Base-by-base conservation (phyloP, 306 rosid species). In the Cicer yamashitae region DNA sequence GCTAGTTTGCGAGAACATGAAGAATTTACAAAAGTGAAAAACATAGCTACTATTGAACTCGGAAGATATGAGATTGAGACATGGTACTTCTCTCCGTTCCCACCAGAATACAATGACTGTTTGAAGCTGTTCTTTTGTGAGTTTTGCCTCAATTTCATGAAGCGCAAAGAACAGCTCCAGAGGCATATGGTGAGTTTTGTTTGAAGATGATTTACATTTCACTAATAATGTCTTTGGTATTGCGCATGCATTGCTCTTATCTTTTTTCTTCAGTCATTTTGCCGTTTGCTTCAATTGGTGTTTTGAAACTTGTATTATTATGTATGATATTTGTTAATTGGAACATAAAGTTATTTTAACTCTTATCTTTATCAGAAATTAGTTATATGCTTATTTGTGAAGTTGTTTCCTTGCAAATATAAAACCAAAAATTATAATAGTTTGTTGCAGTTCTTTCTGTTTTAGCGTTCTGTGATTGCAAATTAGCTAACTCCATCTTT, bases 21-120 rank as follows among this genome's bases (percentile, higher is more conserved):
- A 76, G 99, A 96, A 82, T 96, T 96, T 70, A 90, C 99, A 2
- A 96, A 96, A 88, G 98, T 96, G 82, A 96, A 96, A 87, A 96
- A 96, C 83, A 96, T 96, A 84, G 98, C 99, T 40, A 96, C 98
- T 18, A 89, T 96, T 77, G 98, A 96, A 77, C 99, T 96, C 70
- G 99, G 99, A 83, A 85, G 97, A 96, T 96, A 96, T 75, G 99
- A 96, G 89, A 92, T 96, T 77, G 98, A 96, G 90, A 96, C 99
- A 48, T 96, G 98, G 99, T 96, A 96, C 82, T 96, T 96, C 89
- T 96, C 99, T 68, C 98, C 99, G 43, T 92, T 96, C 79, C 98
- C 99, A 59, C 88, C 96, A 76, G 99, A 96, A 82, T 96, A 96
- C 90, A 92, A 87, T 84, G 99, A 96, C 89, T 83, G 92, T 71